A percentile compares a stretch with the other conserved stretches of the same genome.
phyloP scores from a whole-genome alignment of 1,284 basidiomycete species.

The Ustilago loliicola region DNA sequence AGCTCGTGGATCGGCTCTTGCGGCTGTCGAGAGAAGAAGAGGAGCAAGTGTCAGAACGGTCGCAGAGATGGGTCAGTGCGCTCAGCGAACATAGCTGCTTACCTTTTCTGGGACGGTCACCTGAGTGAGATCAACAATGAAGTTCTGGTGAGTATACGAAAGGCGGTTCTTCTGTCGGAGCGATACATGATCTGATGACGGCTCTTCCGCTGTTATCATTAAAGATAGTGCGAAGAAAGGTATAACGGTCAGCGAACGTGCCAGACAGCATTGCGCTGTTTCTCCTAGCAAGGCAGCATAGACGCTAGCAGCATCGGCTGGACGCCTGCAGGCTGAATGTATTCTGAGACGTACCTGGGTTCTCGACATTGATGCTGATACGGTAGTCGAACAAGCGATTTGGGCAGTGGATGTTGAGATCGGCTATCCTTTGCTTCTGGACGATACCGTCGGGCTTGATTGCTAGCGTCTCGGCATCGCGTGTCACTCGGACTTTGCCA shows the following conservation, averaged over 20 bases:
- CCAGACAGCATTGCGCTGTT: neutral
- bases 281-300: neutral
- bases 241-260: neutral
- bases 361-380: constrained; percentile 88
- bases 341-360: constrained; percentile 56
- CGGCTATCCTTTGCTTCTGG: constrained; percentile 84
- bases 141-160: constrained; percentile 92
- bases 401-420: constrained; percentile 88
- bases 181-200: constrained; percentile 64
- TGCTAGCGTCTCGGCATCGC: constrained; percentile 80
- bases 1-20: constrained; percentile 73
- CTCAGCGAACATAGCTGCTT: constrained; percentile 7
- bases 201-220: constrained; percentile 47
- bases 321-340: neutral
- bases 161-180: constrained; percentile 87
- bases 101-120: constrained; percentile 74
- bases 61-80: neutral
- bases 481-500: constrained; percentile 84
- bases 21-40: constrained; percentile 28
- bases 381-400: constrained; percentile 88
- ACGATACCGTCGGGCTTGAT: constrained; percentile 74
- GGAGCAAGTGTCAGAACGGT: constrained; percentile 3
- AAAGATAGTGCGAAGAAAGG: neutral
- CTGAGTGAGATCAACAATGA: constrained; percentile 91
- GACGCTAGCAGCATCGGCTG: neutral